phyloP scores from a whole-genome alignment of 1,284 basidiomycete genomes.

The Sporisorium exsertum region DNA sequence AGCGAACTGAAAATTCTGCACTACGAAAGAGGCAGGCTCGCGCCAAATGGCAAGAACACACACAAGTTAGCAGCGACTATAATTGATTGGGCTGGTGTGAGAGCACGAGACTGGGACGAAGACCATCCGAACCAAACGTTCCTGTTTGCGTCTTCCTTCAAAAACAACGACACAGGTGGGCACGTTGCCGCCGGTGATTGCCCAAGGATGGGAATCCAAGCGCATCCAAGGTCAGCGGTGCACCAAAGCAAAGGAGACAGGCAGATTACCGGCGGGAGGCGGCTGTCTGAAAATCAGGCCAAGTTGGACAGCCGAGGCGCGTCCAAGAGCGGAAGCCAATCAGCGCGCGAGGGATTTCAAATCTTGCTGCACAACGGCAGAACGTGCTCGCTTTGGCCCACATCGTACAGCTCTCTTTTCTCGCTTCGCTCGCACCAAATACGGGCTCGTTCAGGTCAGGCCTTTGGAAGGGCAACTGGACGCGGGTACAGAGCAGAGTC shows the following conservation, averaged over 20 bases:
- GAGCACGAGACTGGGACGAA: background rate
- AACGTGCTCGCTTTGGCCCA: constrained; percentile 21
- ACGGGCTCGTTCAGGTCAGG: background rate
- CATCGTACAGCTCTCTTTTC: background rate
- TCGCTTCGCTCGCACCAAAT: background rate
- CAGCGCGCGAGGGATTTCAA: constrained; percentile 2
- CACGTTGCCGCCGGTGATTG: constrained; percentile 28
- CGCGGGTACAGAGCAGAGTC: background rate
- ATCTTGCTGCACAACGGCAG: constrained; percentile 13
- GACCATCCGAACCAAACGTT: background rate
- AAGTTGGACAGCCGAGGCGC: constrained; percentile 24
- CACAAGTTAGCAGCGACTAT: background rate
- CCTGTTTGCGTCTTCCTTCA: background rate
- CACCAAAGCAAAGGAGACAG: background rate
- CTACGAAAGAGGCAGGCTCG: background rate
- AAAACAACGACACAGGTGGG: constrained; percentile 1
- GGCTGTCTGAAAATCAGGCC: background rate
- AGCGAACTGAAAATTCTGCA: background rate
- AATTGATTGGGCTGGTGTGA: background rate
- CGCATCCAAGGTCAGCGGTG: background rate
- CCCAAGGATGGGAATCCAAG: constrained; percentile 10
- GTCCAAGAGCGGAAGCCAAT: constrained; percentile 14
- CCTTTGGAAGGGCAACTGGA: background rate
- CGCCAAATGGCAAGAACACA: background rate
- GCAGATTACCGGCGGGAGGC: background rate